Evolutionary conservation across 768 basidiomycete genomes (phyloP).

Genomic region (Candolleomyces aberdarensis): DNA sequence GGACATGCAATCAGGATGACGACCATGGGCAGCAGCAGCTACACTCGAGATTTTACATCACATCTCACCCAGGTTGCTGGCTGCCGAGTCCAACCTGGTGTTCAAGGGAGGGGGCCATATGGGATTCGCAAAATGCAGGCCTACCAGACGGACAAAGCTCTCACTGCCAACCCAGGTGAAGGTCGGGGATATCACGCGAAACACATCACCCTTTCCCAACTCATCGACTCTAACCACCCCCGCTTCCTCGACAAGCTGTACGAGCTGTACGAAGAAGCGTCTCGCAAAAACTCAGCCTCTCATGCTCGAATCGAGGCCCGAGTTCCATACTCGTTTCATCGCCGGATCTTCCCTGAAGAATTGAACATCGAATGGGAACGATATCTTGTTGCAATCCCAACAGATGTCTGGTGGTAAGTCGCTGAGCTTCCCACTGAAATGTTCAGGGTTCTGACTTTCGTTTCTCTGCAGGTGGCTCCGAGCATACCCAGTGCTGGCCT

Average conservation of each 20-base stretch:
- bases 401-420: constrained; percentile 16
- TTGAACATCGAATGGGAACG: neutral
- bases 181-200: constrained; percentile 18
- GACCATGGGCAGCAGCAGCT: constrained; percentile 15
- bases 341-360: neutral
- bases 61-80: constrained; percentile 28
- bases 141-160: constrained; percentile 31
- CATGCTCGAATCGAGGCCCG: constrained; percentile 27
- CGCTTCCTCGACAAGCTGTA: constrained; percentile 15
- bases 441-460: neutral
- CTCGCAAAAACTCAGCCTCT: constrained; percentile 9
- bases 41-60: constrained; percentile 22
- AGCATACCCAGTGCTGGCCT: neutral
- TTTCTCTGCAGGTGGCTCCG: constrained; percentile 1
- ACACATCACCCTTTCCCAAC: constrained; percentile 13
- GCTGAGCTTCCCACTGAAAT: neutral
- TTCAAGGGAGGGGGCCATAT: constrained; percentile 11
- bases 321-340: constrained; percentile 13
- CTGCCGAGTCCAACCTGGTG: constrained; percentile 24
- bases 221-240: constrained; percentile 9
- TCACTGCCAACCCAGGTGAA: constrained; percentile 17
- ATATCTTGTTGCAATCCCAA: constrained; percentile 12
- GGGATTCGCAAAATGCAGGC: constrained; percentile 24
- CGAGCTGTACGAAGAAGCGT: constrained; percentile 18
- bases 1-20: constrained; percentile 19